Conservation (phyloP, 495 filamentous ascomycete species). For the Tuber melanosporum region DNA sequence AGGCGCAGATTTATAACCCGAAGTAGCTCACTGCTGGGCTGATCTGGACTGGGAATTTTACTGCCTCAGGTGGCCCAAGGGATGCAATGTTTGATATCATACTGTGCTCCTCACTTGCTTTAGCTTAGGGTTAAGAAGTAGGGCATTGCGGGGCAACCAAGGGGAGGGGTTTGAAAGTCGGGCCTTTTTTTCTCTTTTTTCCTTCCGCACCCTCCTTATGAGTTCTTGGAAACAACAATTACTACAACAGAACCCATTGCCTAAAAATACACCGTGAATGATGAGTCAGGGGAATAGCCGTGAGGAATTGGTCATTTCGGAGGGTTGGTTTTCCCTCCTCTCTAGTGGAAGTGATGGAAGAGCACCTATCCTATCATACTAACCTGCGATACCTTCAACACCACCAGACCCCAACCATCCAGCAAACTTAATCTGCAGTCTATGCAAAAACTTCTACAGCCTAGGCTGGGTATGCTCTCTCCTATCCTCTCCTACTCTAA, state of each 20-base stretch:
- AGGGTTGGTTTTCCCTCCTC: slow-evolving; percentile 17
- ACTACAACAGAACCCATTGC: slow-evolving; percentile 15
- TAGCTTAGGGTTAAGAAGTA: slow-evolving; percentile 17
- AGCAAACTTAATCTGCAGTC: slow-evolving; percentile 82
- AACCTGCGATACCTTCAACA: slow-evolving; percentile 28
- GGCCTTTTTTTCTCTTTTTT: neutral
- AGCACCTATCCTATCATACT: neutral
- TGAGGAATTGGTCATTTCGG: slow-evolving; percentile 68
- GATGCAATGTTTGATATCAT: neutral
- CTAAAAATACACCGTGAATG: slow-evolving; percentile 8
- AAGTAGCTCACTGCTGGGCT: too few species aligned
- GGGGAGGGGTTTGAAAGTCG: slow-evolving; percentile 13
- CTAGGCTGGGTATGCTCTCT: slow-evolving; percentile 65
- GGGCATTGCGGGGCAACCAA: slow-evolving; percentile 19
- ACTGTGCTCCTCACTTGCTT: slow-evolving; percentile 1
- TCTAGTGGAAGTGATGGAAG: neutral
- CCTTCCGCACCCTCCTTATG: slow-evolving; percentile 1
- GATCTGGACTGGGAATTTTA: too few species aligned
- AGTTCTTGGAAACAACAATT: slow-evolving; percentile 8
- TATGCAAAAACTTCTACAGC: slow-evolving; percentile 90
- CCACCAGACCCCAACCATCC: slow-evolving; percentile 74
- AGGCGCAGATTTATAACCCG: too few species aligned
- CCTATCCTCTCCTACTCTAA: neutral
- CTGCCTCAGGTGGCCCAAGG: too few species aligned
- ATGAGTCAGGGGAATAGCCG: slow-evolving; percentile 46